Base-by-base conservation (phyloP, 768 basidiomycete species). In the Tylopilus plumbeoviolaceoides region DNA sequence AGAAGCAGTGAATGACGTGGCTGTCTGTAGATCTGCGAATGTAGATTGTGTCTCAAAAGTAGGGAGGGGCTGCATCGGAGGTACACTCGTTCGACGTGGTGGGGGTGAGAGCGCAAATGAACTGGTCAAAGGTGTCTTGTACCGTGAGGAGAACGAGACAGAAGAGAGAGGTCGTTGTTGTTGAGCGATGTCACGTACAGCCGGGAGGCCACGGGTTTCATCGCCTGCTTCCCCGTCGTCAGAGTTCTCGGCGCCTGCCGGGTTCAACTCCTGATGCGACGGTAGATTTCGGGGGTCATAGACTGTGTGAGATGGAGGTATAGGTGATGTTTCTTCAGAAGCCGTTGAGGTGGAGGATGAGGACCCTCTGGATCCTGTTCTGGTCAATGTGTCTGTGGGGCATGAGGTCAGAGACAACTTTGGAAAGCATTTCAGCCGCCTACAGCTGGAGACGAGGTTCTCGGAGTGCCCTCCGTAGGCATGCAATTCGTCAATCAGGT, bases 401-500 rank as follows among this genome's bases (percentile, higher is more conserved):
- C 14, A 46, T 23, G 25, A 48, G 15, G 44, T 62, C 53, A 25
- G 33, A 11, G 38, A n/a, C 5, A 8, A 11, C 38, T 40, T 33
- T 1, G 18, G 33, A 20, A 21, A 23, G 17, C 47, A 10, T 39
- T 35, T 17, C 23, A 36, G 39, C 45, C 14, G 58, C 76, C 38
- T 63, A 91, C 90, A 79, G 57, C 85, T 89, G 61, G 82, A 72
- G 28, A 84, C 76, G 27, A 87, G 73, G 60, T 84, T 81, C 20
- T 76, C 72, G 18, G 84, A 78, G 64, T 87, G 84, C 28, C 82
- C 82, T n/a, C 78, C 79, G 61, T 83, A 91, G 14, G 87, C 82
- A 58, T 87, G 86, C 20, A 94, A 70, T 70, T 94, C 91, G 55
- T 82, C 75, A 12, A 90, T 83, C 33, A 91, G 77, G 59, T 85